phyloP scores from a whole-genome alignment of 768 basidiomycete genomes.

The Zangia roseola region DNA sequence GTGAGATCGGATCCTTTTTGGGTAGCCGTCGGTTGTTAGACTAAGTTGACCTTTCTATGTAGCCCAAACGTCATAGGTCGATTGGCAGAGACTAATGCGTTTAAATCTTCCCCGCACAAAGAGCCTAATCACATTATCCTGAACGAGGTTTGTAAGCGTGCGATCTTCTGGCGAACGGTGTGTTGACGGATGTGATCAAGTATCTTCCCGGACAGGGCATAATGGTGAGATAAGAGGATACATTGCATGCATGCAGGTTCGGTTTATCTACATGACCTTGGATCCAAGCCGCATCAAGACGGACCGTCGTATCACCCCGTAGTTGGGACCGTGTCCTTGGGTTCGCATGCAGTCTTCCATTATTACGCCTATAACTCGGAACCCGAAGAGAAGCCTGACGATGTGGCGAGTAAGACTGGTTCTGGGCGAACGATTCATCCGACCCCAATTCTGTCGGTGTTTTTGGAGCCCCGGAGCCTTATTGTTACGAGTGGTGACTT shows the following conservation, averaged over 20 bases:
- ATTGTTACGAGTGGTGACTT: conserved; percentile 70
- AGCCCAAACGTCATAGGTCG: conserved; percentile 80
- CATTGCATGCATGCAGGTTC: conserved; percentile 5
- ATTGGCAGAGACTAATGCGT: conserved; percentile 62
- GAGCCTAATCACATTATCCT: conserved; percentile 87
- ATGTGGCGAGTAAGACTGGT: conserved; percentile 23
- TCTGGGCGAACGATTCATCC: conserved; percentile 64
- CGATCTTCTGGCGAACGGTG: conserved; percentile 1
- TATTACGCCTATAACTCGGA: conserved; percentile 63
- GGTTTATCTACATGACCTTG: background rate
- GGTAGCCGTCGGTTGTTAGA: conserved; percentile 1
- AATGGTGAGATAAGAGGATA: conserved; percentile 54
- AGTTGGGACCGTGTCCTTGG: conserved; percentile 88
- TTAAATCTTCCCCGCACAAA: conserved; percentile 59
- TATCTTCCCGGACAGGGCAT: conserved; percentile 93
- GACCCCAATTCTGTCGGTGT: conserved; percentile 63
- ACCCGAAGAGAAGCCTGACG: conserved; percentile 7
- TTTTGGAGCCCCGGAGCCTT: conserved; percentile 84
- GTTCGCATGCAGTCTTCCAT: conserved; percentile 80
- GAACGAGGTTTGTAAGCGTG: conserved; percentile 59
- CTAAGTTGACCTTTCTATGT: no score
- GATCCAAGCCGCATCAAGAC: conserved; percentile 82
- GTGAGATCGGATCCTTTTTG: conserved; percentile 40
- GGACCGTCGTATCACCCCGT: conserved; percentile 85
- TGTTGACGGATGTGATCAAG: conserved; percentile 36